phyloP scores from a whole-genome alignment of 78 protist genomes.

The Isochrysis galbana region DNA sequence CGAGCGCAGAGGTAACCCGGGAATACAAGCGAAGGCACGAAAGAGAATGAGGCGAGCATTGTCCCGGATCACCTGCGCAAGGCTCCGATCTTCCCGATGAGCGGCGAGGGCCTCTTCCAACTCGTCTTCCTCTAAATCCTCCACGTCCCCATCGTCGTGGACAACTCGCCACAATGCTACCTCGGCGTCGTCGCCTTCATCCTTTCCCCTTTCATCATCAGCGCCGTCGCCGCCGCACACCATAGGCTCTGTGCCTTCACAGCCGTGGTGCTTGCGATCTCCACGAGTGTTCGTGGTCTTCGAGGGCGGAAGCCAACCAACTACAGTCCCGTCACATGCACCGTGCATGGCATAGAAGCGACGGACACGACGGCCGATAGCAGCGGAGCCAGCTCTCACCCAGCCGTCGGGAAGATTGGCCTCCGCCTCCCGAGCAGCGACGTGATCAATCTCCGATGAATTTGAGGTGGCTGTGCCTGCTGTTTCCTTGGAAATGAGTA shows the following conservation, averaged over 20 bases:
- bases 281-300: too few species aligned
- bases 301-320: too few species aligned
- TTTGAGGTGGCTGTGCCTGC: not conserved
- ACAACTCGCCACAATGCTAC: not conserved
- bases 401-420: not conserved
- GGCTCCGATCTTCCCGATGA: not conserved
- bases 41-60: too few species aligned
- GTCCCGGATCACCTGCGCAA: not conserved
- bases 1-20: too few species aligned
- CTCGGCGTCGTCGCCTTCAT: not conserved
- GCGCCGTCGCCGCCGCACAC: not conserved
- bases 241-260: too few species aligned
- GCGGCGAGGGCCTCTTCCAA: conserved; percentile 7
- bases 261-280: too few species aligned
- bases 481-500: too few species aligned
- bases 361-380: conserved; percentile 8
- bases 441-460: not conserved
- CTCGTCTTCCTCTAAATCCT: not conserved
- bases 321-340: not conserved
- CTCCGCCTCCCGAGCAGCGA: not conserved
- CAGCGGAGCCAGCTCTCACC: not conserved
- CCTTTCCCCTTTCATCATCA: not conserved
- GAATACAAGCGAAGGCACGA: too few species aligned
- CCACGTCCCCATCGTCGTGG: not conserved
- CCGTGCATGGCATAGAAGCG: conserved; percentile 23